phyloP scores from a whole-genome alignment of 1,284 basidiomycete genomes.

The Quambalaria eucalypti region DNA sequence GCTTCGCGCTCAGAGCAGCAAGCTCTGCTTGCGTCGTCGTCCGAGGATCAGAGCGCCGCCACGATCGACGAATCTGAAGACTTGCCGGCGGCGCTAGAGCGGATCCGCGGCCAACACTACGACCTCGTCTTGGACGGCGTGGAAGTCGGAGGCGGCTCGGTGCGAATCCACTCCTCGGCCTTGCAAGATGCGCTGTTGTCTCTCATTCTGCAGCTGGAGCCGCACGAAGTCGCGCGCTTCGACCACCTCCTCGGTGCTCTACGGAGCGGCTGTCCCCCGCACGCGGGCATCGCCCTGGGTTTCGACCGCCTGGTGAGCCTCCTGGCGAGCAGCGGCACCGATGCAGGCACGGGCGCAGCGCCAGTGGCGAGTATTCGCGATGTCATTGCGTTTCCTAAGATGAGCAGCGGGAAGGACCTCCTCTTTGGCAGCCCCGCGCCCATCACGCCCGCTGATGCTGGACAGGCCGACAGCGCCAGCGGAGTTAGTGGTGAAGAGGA shows the following conservation, averaged over 20 bases:
- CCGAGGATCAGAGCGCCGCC: too few relatives aligned
- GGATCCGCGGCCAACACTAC: conserved; percentile 81
- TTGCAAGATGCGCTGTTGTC: conserved; percentile 78
- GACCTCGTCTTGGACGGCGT: conserved; percentile 90
- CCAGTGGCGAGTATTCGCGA: conserved; percentile 72
- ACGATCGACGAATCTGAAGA: neutral
- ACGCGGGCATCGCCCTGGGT: conserved; percentile 77
- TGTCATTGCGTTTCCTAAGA: conserved; percentile 94
- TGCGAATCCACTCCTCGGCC: conserved; percentile 75
- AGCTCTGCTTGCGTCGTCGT: neutral
- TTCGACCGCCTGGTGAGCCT: conserved; percentile 87
- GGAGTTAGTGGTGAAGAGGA: too few relatives aligned
- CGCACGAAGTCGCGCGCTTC: conserved; percentile 66
- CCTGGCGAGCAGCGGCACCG: too few relatives aligned
- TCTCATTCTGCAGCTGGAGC: conserved; percentile 64
- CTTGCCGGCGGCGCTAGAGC: conserved; percentile 5
- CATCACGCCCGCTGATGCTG: too few relatives aligned
- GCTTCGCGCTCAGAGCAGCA: neutral
- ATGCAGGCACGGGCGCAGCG: conserved; percentile 30
- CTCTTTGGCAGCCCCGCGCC: conserved; percentile 77
- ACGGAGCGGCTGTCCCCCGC: conserved; percentile 79
- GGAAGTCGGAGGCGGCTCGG: conserved; percentile 87
- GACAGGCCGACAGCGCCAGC: too few relatives aligned
- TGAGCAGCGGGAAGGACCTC: conserved; percentile 69
- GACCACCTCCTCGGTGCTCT: conserved; percentile 75